Base-by-base conservation (phyloP, 495 filamentous ascomycete genomes). In the Collariella sp. region DNA sequence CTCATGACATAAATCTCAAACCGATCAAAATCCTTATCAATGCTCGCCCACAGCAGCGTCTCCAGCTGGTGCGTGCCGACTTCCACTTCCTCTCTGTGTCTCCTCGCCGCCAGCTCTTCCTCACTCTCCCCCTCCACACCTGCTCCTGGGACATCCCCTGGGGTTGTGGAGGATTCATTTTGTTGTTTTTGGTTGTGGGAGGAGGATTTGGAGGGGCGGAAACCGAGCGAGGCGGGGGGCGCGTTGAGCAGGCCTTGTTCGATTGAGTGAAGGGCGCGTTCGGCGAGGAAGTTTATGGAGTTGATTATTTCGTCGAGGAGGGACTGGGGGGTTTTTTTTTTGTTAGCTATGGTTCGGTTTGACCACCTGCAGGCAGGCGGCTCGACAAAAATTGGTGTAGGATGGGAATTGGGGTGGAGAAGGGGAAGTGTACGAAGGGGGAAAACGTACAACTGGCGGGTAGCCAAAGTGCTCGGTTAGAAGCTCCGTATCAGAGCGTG, bases 271-370 rank as follows among this genome's bases (percentile, higher is more conserved):
- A 95, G 83, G 49, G 88, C 88, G 62, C 82, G 82, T 69, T 91
- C 91, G 61, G 89, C 83, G 62, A 96, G 75, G 52, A 87, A 85
- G 74, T 97, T 97, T 62, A 96, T 82, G 55, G 84, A 83, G 75
- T 98, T 96, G 72, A 97, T 95, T 56, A 98, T 87, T 66, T 97
- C 93, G 77, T 98, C 93, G 66, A 98, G 84, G 20, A 98, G 80
- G 56, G 85, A 85, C 91, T 95, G 61, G 23, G 34, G 38, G 35
- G 15, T 31, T 31, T 20, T 35, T 9, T 26, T 41, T 23, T 46
- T 46, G 19, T 43, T 54, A 20, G 35, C 34, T 19, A 48, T 26
- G 33, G n/a, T 55, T 42, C 23, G 38, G 44, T 18, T 3, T 44
- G 31, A 22, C 12, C 11, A 54, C 0, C 2, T 5, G 7, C 23